Evolutionary conservation across 768 basidiomycete species (phyloP).

Genomic region (Suillus fuscotomentosus): DNA sequence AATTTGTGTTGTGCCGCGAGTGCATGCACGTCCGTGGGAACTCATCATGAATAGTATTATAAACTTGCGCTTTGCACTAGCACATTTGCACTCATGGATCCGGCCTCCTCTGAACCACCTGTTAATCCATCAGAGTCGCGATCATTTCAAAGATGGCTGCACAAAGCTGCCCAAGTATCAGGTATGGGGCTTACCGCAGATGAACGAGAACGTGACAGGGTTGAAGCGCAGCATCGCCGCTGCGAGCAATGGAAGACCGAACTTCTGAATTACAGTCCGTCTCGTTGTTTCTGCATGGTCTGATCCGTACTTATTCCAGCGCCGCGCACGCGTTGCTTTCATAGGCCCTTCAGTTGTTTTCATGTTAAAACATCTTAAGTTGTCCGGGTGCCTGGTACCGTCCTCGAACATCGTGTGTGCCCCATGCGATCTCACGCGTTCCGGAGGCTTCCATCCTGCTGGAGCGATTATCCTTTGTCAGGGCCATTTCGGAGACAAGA

Average conservation of each 20-base stretch:
- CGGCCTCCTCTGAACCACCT: constrained; percentile 20
- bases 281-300: constrained; percentile 10
- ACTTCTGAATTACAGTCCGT: constrained; percentile 69
- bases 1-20: background rate
- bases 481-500: constrained; percentile 75
- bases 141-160: constrained; percentile 52
- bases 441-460: constrained; percentile 84
- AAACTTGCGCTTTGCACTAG: background rate
- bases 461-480: constrained; percentile 86
- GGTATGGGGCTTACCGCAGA: constrained; percentile 49
- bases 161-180: constrained; percentile 45
- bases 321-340: background rate
- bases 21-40: background rate
- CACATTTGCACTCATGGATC: constrained; percentile 33
- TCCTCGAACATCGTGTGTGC: constrained; percentile 76
- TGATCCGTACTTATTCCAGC: constrained; percentile 9
- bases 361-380: constrained; percentile 87
- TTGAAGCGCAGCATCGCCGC: constrained; percentile 36
- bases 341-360: constrained; percentile 87
- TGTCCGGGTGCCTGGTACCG: constrained; percentile 70
- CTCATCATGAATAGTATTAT: background rate
- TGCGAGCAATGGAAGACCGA: constrained; percentile 75
- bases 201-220: constrained; percentile 36
- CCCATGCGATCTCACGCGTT: constrained; percentile 71
- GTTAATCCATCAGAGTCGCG: constrained; percentile 20